phyloP scores from a whole-genome alignment of 805 yeast species.

The Myxozyma neotropica region DNA sequence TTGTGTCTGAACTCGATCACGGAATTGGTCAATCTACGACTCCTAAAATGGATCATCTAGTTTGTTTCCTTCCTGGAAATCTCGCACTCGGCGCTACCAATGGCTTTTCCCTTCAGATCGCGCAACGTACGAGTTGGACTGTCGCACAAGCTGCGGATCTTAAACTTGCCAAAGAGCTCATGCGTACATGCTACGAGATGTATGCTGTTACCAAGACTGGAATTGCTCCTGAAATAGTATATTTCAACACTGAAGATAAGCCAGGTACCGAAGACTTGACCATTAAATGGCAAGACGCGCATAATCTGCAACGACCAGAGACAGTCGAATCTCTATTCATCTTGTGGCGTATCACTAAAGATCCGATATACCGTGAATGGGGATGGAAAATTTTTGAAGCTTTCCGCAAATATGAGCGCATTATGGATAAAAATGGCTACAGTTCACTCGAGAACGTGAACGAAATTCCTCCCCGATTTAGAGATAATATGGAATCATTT shows the following conservation, averaged over 20 bases:
- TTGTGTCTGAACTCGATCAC: constrained; percentile 72
- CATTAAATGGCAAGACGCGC: constrained; percentile 72
- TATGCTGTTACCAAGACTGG: constrained; percentile 76
- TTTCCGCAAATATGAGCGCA: constrained; percentile 62
- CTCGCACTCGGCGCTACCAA: constrained; percentile 87
- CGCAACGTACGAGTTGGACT: constrained; percentile 59
- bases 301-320: constrained; percentile 90
- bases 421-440: constrained; percentile 52
- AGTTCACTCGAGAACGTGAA: constrained; percentile 71
- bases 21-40: constrained; percentile 65
- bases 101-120: constrained; percentile 61
- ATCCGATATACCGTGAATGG: constrained; percentile 73
- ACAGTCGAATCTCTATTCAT: constrained; percentile 87
- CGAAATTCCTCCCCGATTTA: constrained; percentile 50
- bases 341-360: constrained; percentile 76
- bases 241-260: constrained; percentile 60
- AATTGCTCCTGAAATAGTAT: constrained; percentile 84
- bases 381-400: constrained; percentile 82
- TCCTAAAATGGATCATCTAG: constrained; percentile 87
- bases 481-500: constrained; percentile 85
- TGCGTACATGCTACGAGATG: constrained; percentile 82
- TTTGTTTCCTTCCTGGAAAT: constrained; percentile 87
- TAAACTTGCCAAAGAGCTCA: constrained; percentile 69
- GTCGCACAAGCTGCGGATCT: constrained; percentile 62
- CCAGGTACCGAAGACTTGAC: constrained; percentile 56